Conservation (phyloP, 1,284 basidiomycete genomes). For the Ganoderma lingzhi region DNA sequence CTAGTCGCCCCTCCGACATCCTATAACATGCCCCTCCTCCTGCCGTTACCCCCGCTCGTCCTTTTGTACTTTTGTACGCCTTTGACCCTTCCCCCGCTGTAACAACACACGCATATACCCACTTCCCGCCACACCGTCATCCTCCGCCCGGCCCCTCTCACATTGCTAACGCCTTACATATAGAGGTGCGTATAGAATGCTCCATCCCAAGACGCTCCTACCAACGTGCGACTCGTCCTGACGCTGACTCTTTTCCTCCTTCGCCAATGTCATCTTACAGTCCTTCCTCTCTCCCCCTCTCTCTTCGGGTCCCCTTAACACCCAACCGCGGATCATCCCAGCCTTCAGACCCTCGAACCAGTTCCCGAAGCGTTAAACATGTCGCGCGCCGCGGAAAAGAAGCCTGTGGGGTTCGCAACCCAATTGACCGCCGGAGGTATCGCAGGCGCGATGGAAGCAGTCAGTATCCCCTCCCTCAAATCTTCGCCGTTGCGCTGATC, state of each 20-base stretch:
- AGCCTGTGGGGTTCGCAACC: slow-evolving; percentile 84
- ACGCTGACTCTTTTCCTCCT: slow-evolving; percentile 1
- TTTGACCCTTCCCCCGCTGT: neutral
- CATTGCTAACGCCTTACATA: neutral
- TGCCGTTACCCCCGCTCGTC: neutral
- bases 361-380: slow-evolving; percentile 45
- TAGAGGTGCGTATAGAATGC: neutral
- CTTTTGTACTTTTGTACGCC: neutral
- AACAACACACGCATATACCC: neutral
- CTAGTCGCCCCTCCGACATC: slow-evolving; percentile 8
- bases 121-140: neutral
- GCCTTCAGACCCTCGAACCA: neutral
- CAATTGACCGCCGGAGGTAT: slow-evolving; percentile 93
- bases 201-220: neutral
- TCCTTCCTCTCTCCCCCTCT: neutral
- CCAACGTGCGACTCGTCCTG: slow-evolving; percentile 10
- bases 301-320: neutral
- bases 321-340: neutral
- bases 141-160: neutral
- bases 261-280: neutral
- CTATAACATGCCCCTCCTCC: slow-evolving; percentile 17
- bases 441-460: slow-evolving; percentile 92
- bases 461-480: slow-evolving; percentile 49
- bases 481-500: neutral
- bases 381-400: slow-evolving; percentile 69